Conservation (phyloP, 2,329 filamentous ascomycete species). For the Parastagonospora avenae region DNA sequence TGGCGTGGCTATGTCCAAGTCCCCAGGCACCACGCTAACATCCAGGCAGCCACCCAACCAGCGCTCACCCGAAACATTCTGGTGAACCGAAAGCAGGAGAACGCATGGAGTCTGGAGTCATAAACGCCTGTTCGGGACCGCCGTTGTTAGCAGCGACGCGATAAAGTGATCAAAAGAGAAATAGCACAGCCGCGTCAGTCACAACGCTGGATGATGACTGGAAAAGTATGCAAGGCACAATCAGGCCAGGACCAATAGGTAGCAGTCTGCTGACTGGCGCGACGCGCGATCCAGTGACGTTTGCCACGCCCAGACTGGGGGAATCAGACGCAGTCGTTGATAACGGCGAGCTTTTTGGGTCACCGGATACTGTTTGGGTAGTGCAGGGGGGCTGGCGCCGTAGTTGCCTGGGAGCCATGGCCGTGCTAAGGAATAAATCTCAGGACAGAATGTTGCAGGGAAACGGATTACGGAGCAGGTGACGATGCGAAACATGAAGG, state of each 20-base stretch:
- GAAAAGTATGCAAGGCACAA: conserved; percentile 33
- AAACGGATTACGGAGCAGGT: conserved; percentile 1
- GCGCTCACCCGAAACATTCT: conserved; percentile 2
- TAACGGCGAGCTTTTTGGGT: conserved; percentile 24
- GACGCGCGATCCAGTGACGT: conserved; percentile 23
- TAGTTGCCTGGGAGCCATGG: conserved; percentile 15
- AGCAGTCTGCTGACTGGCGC: conserved; percentile 4
- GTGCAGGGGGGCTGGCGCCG: conserved; percentile 25
- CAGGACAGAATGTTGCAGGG: conserved; percentile 1
- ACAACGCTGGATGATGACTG: conserved; percentile 12
- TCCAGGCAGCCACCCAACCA: conserved; percentile 27
- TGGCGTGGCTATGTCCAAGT: conserved; percentile 32
- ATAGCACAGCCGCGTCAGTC: conserved; percentile 16
- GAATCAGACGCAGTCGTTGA: conserved; percentile 7
- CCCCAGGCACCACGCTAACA: conserved; percentile 32
- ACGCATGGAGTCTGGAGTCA: conserved; percentile 33
- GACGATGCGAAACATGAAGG: neutral
- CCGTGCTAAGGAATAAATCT: conserved; percentile 4
- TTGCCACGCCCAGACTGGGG: conserved; percentile 27
- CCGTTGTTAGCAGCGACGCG: conserved; percentile 11
- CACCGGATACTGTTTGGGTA: conserved; percentile 26
- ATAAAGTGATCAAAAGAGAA: conserved; percentile 20
- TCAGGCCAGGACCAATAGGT: conserved; percentile 25
- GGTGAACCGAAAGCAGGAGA: conserved; percentile 8
- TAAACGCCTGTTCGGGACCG: conserved; percentile 7